Evolutionary conservation across 345 rosid species (phyloP).

Genomic region (Heritiera littoralis): DNA sequence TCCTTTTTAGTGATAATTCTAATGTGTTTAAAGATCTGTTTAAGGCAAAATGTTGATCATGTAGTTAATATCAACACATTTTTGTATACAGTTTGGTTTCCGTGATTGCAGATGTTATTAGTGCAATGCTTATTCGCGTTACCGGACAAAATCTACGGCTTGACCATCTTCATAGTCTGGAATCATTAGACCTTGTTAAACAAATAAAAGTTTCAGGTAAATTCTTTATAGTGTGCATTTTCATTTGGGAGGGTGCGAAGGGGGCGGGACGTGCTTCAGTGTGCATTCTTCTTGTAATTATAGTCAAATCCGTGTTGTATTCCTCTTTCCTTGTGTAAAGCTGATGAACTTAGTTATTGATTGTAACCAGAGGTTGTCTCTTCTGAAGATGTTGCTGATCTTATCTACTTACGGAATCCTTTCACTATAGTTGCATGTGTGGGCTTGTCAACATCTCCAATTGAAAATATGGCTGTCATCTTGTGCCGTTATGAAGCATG

Average conservation of each 20-base stretch:
- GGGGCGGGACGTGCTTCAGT: background rate
- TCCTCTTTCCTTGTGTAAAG: constrained; percentile 20
- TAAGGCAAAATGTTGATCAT: constrained; percentile 6
- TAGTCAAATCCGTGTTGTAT: constrained; percentile 15
- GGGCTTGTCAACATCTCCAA: constrained; percentile 84
- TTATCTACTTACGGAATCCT: constrained; percentile 89
- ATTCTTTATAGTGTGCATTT: too few species aligned
- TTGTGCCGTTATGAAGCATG: constrained; percentile 76
- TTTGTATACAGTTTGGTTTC: constrained; percentile 82
- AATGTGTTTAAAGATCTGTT: background rate
- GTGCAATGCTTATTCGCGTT: constrained; percentile 77
- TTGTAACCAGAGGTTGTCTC: constrained; percentile 48
- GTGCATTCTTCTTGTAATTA: background rate
- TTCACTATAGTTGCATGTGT: constrained; percentile 80
- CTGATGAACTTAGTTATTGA: constrained; percentile 21
- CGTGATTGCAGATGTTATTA: constrained; percentile 78
- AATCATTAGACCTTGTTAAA: constrained; percentile 46
- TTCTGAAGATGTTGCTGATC: constrained; percentile 83
- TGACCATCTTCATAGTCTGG: constrained; percentile 52
- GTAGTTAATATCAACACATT: constrained; percentile 38
- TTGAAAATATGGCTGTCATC: constrained; percentile 73
- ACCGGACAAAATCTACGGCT: constrained; percentile 61
- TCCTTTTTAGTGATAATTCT: background rate
- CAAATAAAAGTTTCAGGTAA: constrained; percentile 49
- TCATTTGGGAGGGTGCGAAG: too few species aligned